Conservation (phyloP, 768 basidiomycete genomes). For the Naganishia randhawae region DNA sequence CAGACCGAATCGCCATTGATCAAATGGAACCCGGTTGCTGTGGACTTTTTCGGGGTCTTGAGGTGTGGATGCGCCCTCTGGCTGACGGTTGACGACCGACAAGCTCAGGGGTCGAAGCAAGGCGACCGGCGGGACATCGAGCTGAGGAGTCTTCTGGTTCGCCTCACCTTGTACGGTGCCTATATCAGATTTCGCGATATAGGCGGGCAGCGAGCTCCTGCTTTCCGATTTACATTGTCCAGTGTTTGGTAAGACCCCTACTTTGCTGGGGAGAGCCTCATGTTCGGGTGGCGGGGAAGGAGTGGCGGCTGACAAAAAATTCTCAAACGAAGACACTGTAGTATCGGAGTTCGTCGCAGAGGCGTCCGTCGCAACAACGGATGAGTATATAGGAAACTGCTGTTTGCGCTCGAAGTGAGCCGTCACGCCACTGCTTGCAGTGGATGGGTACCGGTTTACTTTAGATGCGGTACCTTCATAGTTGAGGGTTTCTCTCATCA, state of each 20-base stretch:
- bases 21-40: neutral
- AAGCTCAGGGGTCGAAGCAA: neutral
- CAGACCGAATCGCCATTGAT: conserved; percentile 11
- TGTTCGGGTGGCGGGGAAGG: neutral
- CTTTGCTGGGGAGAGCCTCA: neutral
- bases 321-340: neutral
- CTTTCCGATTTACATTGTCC: too few relatives aligned
- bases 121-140: neutral
- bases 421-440: neutral
- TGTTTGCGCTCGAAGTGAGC: neutral
- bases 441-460: too few relatives aligned
- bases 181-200: neutral
- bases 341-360: neutral
- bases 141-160: neutral
- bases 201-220: neutral
- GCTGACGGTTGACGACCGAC: neutral
- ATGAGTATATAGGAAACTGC: neutral
- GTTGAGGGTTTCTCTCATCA: too few relatives aligned
- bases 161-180: neutral
- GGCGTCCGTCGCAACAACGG: neutral
- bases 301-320: neutral
- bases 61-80: neutral
- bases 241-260: neutral
- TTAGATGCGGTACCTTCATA: too few relatives aligned
- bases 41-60: neutral